Conservation (phyloP, 352 stramenopile species). For the Blastocystis sp. region DNA sequence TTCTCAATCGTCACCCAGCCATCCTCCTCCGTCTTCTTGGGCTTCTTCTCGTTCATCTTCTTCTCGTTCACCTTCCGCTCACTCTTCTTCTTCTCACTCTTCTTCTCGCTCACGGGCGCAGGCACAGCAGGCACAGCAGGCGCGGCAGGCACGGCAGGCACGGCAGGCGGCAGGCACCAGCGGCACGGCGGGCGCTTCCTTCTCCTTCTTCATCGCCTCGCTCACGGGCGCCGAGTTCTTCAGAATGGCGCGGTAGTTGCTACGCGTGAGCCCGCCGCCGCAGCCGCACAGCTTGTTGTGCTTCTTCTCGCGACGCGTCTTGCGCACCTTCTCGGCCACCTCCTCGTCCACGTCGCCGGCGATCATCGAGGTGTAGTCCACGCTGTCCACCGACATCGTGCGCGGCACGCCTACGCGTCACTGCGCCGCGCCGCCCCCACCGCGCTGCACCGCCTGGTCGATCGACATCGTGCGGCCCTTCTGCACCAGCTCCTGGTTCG, state of each 20-base stretch:
- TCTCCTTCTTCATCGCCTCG: not conserved
- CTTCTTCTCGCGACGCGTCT: constrained; percentile 11
- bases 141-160: not conserved
- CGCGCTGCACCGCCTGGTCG: constrained; percentile 22
- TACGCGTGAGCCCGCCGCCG: not conserved
- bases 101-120: not conserved
- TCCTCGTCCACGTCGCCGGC: constrained; percentile 34
- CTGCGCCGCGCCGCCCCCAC: too few relatives aligned
- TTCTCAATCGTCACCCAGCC: constrained; percentile 44
- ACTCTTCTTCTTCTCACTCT: constrained; percentile 26
- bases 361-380: constrained; percentile 61
- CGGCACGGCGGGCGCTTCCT: not conserved
- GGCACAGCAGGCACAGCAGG: not conserved
- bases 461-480: constrained; percentile 53
- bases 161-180: not conserved
- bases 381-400: constrained; percentile 48
- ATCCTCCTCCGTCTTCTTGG: constrained; percentile 47
- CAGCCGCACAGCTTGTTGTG: constrained; percentile 9
- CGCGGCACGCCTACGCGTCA: constrained; percentile 6
- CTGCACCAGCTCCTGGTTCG: constrained; percentile 47
- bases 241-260: constrained; percentile 41
- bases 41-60: constrained; percentile 31
- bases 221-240: constrained; percentile 25
- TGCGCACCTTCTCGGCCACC: constrained; percentile 8
- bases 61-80: not conserved